Base-by-base conservation (phyloP, 2,329 filamentous ascomycete genomes). In the Colletotrichum somersetense region DNA sequence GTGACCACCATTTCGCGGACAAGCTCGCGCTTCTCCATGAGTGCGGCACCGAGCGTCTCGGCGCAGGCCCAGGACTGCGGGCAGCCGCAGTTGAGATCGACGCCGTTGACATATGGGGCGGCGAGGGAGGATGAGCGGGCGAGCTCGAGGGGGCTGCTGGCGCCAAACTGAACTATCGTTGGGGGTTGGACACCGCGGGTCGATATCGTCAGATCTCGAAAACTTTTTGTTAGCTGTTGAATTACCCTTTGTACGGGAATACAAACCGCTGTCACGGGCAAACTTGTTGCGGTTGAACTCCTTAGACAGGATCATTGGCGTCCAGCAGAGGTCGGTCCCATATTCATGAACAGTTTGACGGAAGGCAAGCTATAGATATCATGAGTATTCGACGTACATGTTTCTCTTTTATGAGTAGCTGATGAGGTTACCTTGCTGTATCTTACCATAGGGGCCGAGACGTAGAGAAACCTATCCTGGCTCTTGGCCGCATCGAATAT, bases 41-140 rank as follows among this genome's bases (percentile, higher is more conserved):
- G 82, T n/a, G 89, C 89, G 5, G 91, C 91, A 6, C 91, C 91
- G 3, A 93, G 84, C 1, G 85, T 89, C 79, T 91, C 89, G 53
- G 90, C 88, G 76, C 91, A 91, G 0, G 91, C 91, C 91, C 91
- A 93, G 7, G 88, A 88, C 80, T 93, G 91, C 10, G 91, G 91
- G 77, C 91, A 93, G 14, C 91, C 91, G 79, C 91, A 93, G 81
- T 93, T 93, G 52, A 93, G 83, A 76, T 93, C 90, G 3, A 93
- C 86, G 74, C 91, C 91, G 76, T 87, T 87, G 64, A 89, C 88
- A 77, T 83, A 89, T 2, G 91, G 91, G 0, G 86, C 88, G 2
- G 89, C 89, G 59, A 93, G 85, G 30, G 87, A 84, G 0, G 91
- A 87, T 14, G 91, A 90, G 40, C 91, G 86, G 18, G 89, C 85